Evolutionary conservation across 179 eudicot genomes (phyloP).

Genomic region (Dionaea muscipula): DNA sequence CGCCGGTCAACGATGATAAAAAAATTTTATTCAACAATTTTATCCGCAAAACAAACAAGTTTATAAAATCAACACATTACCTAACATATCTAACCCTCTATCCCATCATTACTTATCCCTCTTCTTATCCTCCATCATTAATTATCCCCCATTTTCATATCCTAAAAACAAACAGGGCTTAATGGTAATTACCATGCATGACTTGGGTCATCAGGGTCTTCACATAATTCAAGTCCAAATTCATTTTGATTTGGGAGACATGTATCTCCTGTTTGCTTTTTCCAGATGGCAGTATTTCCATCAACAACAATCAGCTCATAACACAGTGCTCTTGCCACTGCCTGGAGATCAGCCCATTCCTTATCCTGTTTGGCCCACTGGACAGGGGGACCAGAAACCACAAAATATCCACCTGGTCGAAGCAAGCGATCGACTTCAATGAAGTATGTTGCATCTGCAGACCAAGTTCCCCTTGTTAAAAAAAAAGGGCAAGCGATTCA

Average conservation of each 20-base stretch:
- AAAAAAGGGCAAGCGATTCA: neutral
- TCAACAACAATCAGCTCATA: constrained; percentile 83
- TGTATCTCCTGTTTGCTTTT: constrained; percentile 67
- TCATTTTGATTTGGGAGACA: constrained; percentile 75
- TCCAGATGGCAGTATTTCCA: constrained; percentile 84
- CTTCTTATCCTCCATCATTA: too few species aligned
- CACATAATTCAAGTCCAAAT: constrained; percentile 56
- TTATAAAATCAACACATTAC: too few species aligned
- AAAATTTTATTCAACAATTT: too few species aligned
- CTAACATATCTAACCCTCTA: too few species aligned
- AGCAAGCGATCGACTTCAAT: constrained; percentile 81
- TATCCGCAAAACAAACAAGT: too few species aligned
- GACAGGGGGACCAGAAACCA: constrained; percentile 90
- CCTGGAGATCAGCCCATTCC: constrained; percentile 96
- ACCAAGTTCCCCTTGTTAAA: constrained; percentile 7
- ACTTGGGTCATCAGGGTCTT: constrained; percentile 68
- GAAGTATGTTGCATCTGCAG: constrained; percentile 87
- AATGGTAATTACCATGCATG: constrained; percentile 58
- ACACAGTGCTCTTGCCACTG: constrained; percentile 77
- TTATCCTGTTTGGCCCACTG: constrained; percentile 86
- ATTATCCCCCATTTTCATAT: too few species aligned
- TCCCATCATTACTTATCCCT: too few species aligned
- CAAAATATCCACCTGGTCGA: constrained; percentile 83
- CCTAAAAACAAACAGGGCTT: too few species aligned
- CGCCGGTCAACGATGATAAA: too few species aligned